A percentile compares a stretch with the other conserved stretches of the same genome.
These are phyloP conservation scores for Fusarium subtropicale DNA, from an alignment of 2,329 filamentous ascomycete species.

Conservation along the genomic window DNA sequence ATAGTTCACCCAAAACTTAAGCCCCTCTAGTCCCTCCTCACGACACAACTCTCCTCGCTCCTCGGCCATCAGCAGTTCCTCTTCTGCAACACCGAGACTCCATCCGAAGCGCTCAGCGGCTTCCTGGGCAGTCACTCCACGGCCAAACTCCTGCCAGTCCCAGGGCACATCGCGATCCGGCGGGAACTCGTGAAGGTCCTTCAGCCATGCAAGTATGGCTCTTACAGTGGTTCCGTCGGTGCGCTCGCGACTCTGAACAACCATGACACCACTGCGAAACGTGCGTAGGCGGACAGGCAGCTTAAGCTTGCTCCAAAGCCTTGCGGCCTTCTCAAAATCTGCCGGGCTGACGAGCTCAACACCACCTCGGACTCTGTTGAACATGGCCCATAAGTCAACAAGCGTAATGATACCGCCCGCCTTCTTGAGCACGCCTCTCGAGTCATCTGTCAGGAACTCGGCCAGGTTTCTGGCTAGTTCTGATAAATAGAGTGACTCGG, in stretches of 20 bases:
- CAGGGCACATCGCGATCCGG: slow-evolving; percentile 74
- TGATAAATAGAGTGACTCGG: slow-evolving; percentile 88
- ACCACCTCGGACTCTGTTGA: slow-evolving; percentile 91
- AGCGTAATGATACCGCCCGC: slow-evolving; percentile 90
- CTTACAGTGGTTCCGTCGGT: slow-evolving; percentile 91
- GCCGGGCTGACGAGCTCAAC: slow-evolving; percentile 93
- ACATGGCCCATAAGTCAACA: slow-evolving; percentile 92
- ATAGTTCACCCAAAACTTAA: slow-evolving; percentile 92
- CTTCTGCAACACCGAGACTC: slow-evolving; percentile 95
- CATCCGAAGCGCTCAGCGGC: slow-evolving; percentile 91
- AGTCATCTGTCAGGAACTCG: slow-evolving; percentile 89
- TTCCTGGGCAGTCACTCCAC: slow-evolving; percentile 90
- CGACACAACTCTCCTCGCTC: slow-evolving; percentile 88
- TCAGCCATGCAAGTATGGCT: slow-evolving; percentile 80
- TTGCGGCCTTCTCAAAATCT: slow-evolving; percentile 91
- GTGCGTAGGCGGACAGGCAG: slow-evolving; percentile 87
- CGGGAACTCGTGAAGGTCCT: slow-evolving; percentile 74
- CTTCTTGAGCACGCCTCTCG: slow-evolving; percentile 78
- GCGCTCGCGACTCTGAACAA: slow-evolving; percentile 87
- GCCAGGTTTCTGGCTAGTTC: slow-evolving; percentile 87
- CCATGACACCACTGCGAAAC: slow-evolving; percentile 94
- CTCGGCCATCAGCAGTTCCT: slow-evolving; percentile 97
- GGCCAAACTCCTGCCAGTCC: slow-evolving; percentile 83
- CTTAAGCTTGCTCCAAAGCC: slow-evolving; percentile 87
- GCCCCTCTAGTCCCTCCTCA: slow-evolving; percentile 90